Conservation (phyloP, 345 rosid species). For the Lepidium didymum region DNA sequence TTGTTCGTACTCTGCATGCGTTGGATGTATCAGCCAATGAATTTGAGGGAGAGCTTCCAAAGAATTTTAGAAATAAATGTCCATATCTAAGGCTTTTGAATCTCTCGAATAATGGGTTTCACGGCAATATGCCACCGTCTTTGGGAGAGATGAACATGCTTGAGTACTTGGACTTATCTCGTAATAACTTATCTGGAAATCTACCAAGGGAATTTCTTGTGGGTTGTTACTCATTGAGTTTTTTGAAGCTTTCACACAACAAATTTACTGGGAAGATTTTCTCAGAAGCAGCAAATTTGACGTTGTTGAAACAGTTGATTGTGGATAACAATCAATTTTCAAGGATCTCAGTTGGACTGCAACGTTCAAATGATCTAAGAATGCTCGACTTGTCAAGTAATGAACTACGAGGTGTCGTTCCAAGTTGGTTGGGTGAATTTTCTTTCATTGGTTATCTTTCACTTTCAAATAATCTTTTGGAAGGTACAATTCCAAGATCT, state of each 20-base stretch:
- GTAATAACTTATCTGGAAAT: background rate
- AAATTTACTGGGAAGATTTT: background rate
- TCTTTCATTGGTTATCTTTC: too few species aligned
- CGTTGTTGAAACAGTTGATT: background rate
- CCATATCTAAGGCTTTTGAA: background rate
- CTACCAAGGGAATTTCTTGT: background rate
- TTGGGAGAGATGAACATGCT: background rate
- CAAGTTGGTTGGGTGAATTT: background rate
- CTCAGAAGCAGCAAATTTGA: background rate
- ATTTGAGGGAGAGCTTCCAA: background rate
- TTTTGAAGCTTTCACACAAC: conserved; percentile 4
- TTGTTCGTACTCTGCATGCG: too few species aligned
- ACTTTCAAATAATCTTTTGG: background rate
- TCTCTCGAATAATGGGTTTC: background rate
- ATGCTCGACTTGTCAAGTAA: conserved; percentile 3
- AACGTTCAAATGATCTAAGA: fast-evolving
- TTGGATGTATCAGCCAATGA: background rate
- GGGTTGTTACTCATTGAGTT: background rate
- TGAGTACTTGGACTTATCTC: background rate
- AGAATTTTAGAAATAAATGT: background rate
- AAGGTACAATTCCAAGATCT: background rate
- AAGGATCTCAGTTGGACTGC: background rate
- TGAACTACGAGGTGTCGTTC: background rate
- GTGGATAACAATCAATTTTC: background rate
- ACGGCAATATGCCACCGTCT: background rate